Conservation (phyloP, 257 asterid species). For the Salvia rosmarinus region DNA sequence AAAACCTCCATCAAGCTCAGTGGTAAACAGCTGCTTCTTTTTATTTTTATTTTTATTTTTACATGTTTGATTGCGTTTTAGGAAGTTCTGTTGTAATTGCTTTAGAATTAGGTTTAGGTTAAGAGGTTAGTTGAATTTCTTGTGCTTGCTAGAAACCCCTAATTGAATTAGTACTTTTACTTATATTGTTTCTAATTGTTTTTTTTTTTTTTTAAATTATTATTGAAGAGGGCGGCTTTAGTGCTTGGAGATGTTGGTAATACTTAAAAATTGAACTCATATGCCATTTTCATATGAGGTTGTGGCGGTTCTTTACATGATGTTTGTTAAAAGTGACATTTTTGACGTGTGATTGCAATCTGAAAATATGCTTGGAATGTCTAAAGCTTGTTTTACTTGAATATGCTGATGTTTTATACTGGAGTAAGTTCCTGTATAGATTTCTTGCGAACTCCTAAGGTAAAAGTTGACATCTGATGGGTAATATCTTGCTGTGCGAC, state of each 20-base stretch:
- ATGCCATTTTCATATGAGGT: not conserved
- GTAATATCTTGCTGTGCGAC: conserved; percentile 28
- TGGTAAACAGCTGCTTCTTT: conserved; percentile 45
- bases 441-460: not conserved
- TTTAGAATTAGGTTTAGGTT: conserved; percentile 25
- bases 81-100: conserved; percentile 24
- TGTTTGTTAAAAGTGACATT: conserved; percentile 3
- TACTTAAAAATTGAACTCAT: not conserved
- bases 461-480: conserved; percentile 16
- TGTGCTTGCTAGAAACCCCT: not conserved
- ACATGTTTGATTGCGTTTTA: conserved; percentile 8
- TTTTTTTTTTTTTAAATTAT: not conserved
- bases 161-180: conserved; percentile 1
- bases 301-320: not conserved
- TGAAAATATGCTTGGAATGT: not conserved
- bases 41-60: not conserved
- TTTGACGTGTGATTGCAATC: not conserved
- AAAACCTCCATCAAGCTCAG: conserved; percentile 50
- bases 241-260: not conserved
- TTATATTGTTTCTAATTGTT: not conserved
- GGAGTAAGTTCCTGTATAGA: conserved; percentile 12
- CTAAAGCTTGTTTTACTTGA: not conserved
- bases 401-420: conserved; percentile 2
- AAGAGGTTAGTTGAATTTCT: conserved; percentile 7
- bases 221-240: too few species aligned